Evolutionary conservation across 108 stramenopile genomes (phyloP).

Genomic region (Skeletonema costatum): DNA sequence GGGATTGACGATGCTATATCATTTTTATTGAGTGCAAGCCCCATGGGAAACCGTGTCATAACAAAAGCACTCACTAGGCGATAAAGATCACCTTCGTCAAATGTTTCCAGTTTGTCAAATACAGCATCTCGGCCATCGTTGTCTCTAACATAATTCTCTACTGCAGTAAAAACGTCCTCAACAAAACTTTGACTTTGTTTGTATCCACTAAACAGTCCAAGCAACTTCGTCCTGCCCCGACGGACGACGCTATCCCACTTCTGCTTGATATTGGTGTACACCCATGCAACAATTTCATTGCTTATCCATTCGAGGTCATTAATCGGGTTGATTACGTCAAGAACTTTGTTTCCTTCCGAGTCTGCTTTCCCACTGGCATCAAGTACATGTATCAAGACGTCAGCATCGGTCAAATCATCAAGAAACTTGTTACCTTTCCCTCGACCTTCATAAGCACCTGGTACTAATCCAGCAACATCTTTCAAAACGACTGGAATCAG

Average conservation of each 20-base stretch:
- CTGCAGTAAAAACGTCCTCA: slow-evolving; percentile 54
- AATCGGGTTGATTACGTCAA: slow-evolving; percentile 52
- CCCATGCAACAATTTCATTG: slow-evolving; percentile 24
- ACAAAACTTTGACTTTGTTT: slow-evolving; percentile 66
- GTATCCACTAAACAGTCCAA: slow-evolving; percentile 90
- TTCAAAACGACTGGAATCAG: slow-evolving; percentile 83
- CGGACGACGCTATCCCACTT: slow-evolving; percentile 82
- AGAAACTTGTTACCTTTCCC: slow-evolving; percentile 89
- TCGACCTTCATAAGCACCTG: slow-evolving; percentile 86
- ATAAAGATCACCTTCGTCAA: slow-evolving; percentile 83
- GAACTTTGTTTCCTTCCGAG: slow-evolving; percentile 66
- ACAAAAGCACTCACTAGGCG: slow-evolving; percentile 82
- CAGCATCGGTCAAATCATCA: slow-evolving; percentile 89
- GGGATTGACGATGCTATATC: slow-evolving; percentile 61
- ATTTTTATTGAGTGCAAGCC: slow-evolving; percentile 84
- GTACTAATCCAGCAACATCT: slow-evolving; percentile 93
- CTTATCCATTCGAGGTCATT: slow-evolving; percentile 85
- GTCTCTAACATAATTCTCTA: slow-evolving; percentile 64
- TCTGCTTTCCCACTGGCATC: slow-evolving; percentile 82
- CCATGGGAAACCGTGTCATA: slow-evolving; percentile 88
- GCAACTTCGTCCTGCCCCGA: slow-evolving; percentile 59
- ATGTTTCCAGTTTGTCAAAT: slow-evolving; percentile 60
- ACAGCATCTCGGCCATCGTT: slow-evolving; percentile 52
- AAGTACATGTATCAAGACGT: slow-evolving; percentile 86
- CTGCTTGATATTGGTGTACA: slow-evolving; percentile 73